phyloP scores from a whole-genome alignment of 768 basidiomycete species.

The Mycena indigotica region DNA sequence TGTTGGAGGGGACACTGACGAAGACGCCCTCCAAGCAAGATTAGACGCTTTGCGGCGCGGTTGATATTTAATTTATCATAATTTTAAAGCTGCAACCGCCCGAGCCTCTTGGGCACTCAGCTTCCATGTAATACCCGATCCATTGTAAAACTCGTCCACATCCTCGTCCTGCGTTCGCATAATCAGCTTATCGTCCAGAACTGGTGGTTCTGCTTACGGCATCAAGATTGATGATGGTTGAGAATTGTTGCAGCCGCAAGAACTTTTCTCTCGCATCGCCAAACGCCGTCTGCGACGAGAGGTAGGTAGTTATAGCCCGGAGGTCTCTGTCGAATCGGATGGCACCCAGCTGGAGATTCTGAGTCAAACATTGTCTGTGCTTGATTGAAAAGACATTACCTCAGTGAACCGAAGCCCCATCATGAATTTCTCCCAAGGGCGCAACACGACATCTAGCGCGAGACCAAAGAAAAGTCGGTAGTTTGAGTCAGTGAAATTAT shows the following conservation, averaged over 20 bases:
- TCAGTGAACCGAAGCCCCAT: conserved; percentile 84
- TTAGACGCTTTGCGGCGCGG: conserved; percentile 85
- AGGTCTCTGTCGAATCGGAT: conserved; percentile 94
- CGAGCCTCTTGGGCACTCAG: conserved; percentile 77
- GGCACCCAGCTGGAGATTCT: conserved; percentile 74
- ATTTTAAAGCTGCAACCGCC: conserved; percentile 62
- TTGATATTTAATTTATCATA: conserved; percentile 41
- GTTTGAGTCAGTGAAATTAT: conserved; percentile 84
- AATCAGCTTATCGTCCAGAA: conserved; percentile 1
- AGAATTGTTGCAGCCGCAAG: conserved; percentile 87
- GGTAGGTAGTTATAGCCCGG: conserved; percentile 77
- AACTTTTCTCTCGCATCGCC: conserved; percentile 94
- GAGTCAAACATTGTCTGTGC: not conserved
- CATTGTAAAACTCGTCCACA: conserved; percentile 91
- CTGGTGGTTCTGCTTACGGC: conserved; percentile 47
- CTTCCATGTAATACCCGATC: conserved; percentile 90
- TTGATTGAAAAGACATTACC: conserved; percentile 43
- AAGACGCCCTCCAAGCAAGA: conserved; percentile 92
- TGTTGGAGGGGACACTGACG: conserved; percentile 59
- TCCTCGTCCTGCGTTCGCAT: conserved; percentile 75
- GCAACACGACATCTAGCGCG: conserved; percentile 83
- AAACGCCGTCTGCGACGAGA: conserved; percentile 86
- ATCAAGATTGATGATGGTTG: conserved; percentile 88
- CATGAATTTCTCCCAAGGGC: conserved; percentile 93
- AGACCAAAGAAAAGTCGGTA: conserved; percentile 85